Evolutionary conservation across 305 asterid species (phyloP).

Genomic region (Fraxinus xanthoxyloides): DNA sequence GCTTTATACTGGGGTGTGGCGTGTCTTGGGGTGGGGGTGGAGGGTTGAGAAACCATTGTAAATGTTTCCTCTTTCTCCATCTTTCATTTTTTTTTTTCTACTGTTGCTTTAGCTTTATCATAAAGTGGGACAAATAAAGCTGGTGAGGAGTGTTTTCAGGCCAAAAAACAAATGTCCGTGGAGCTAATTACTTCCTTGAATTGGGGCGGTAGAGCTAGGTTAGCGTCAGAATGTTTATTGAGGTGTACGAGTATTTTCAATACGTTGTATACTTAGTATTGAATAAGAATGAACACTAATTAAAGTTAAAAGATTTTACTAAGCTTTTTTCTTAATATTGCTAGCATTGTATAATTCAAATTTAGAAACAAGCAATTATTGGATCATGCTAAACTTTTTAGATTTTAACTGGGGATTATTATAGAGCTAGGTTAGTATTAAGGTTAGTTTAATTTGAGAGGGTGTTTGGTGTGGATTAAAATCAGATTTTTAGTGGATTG

Average conservation of each 20-base stretch:
- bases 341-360: neutral
- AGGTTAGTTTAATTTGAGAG: neutral
- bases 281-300: no score
- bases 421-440: neutral
- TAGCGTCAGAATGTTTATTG: neutral
- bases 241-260: neutral
- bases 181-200: slow-evolving; percentile 45
- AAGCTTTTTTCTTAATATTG: neutral
- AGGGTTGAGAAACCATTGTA: slow-evolving; percentile 24
- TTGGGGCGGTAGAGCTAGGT: slow-evolving; percentile 27
- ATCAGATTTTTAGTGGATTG: no score
- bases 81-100: slow-evolving; percentile 23
- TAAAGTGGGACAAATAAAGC: slow-evolving; percentile 62
- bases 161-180: slow-evolving; percentile 48
- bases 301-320: neutral
- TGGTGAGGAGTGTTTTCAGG: slow-evolving; percentile 64
- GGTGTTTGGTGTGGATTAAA: no score
- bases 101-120: slow-evolving; percentile 59
- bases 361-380: neutral
- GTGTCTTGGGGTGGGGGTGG: slow-evolving; percentile 30
- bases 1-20: slow-evolving; percentile 47
- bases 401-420: neutral
- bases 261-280: no score
- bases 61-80: slow-evolving; percentile 23
- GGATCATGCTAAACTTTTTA: neutral